Conservation (phyloP, 2,329 filamentous ascomycete species). For the Xylogone sp. region DNA sequence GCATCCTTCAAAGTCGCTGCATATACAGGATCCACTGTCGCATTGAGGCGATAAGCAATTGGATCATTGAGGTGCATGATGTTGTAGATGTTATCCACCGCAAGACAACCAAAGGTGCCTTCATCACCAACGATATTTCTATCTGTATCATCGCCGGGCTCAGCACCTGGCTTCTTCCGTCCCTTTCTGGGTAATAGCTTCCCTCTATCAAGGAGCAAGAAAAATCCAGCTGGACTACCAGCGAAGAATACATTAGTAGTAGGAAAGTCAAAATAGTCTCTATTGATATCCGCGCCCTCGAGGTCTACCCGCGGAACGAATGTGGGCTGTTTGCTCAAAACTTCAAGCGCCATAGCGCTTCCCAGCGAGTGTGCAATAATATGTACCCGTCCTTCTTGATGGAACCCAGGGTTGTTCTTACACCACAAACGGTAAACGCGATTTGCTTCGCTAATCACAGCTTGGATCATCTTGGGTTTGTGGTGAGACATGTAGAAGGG, state of each 20-base stretch:
- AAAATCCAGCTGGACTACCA: constrained; percentile 89
- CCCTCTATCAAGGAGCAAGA: constrained; percentile 76
- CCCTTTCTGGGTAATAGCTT: constrained; percentile 72
- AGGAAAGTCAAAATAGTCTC: constrained; percentile 80
- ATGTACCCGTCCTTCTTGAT: constrained; percentile 78
- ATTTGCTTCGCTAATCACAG: constrained; percentile 87
- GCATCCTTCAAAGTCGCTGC: constrained; percentile 72
- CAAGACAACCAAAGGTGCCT: constrained; percentile 82
- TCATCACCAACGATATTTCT: constrained; percentile 68
- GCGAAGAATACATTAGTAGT: constrained; percentile 85
- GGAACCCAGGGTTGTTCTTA: constrained; percentile 84
- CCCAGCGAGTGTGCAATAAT: constrained; percentile 91
- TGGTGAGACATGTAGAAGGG: constrained; percentile 97
- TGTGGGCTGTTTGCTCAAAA: constrained; percentile 86
- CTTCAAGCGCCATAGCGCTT: constrained; percentile 90
- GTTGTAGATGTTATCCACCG: constrained; percentile 96
- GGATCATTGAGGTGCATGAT: constrained; percentile 68
- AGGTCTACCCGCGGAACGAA: constrained; percentile 50
- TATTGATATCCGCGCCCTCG: constrained; percentile 36
- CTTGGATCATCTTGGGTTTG: constrained; percentile 90
- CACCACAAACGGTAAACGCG: constrained; percentile 96
- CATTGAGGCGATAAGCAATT: constrained; percentile 89
- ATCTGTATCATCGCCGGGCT: constrained; percentile 54
- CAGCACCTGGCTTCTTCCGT: constrained; percentile 70
- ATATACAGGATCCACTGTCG: constrained; percentile 79